Evolutionary conservation across 2,329 filamentous ascomycete genomes (phyloP), one percentile per base, ranked within the genome.

Genomic region (Neofusicoccum umdonicola): DNA sequence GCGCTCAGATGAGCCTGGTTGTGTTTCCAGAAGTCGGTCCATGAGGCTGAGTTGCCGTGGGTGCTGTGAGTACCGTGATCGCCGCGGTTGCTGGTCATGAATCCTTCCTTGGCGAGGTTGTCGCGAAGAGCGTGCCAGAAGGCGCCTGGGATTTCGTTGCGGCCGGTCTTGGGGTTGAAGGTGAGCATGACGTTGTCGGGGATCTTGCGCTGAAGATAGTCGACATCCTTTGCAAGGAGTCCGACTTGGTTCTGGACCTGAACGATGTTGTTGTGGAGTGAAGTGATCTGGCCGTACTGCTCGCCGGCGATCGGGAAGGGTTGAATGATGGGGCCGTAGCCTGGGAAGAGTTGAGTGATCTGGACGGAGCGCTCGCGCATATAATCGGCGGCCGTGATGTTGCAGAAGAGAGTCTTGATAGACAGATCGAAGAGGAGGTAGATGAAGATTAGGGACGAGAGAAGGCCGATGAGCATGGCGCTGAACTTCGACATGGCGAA

Each of bases 61-160:
- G 9, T 19, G 42, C 27, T 31, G 27, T 31, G 27, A 7, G 27
- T 31, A 7, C 27, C 27, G 27, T 31, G 27, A 5, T 50, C 31
- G 22, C 19, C 19, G 9, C 22, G 5, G 27, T 7, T 19, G 42
- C 41, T 51, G 3, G 58, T 11, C 11, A n/a, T 15, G 11, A 60
- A 58, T 3, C 67, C 70, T 19, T 85, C 84, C 1, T 78, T 73
- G 19, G 77, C 77, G 54, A 90, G 83, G 64, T 83, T 80, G 62
- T 84, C 82, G 27, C 81, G 79, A 8, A 92, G 73, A 0, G 88
- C 89, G 64, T 85, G 80, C 84, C 87, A 92, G 66, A 92, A 90
- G 2, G 87, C 82, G 27, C 85, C 80, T 0, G 84, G 78, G 15
- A 91, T 83, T 22, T 84, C 76, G 0, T 80, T 75, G 9, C 83